Evolutionary conservation across 768 basidiomycete species (phyloP), one percentile per base, ranked within the genome.

Genomic region (Inosperma sp.): DNA sequence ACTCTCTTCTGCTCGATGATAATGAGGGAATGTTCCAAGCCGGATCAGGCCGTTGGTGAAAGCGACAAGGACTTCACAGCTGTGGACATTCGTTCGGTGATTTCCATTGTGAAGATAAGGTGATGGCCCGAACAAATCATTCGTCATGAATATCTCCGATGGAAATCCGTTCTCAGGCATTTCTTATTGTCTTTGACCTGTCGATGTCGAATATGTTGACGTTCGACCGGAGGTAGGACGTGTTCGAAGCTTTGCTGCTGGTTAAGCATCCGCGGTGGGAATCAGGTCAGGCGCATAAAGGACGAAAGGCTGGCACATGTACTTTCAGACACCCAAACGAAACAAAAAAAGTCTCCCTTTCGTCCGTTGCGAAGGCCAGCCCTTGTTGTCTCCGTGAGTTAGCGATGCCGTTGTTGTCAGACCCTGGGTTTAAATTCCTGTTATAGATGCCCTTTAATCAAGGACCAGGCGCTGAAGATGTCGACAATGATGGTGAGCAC

Each of bases 271-370:
- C 58, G 50, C 53, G 60, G 63, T 66, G 68, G 67, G 68, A 67
- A 67, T 54, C 53, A 59, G 51, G 62, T 52, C 63, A 63, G 60
- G 62, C 60, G 61, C 65, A 70, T 67, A 72, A 70, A 68, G 66
- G 63, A 65, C 56, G 65, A 61, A n/a, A n/a, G 59, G 50, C 52
- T 54, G 53, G 57, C 56, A 62, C 54, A 56, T 56, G 55, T 42
- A 34, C 41, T 43, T 42, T 48, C 42, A 46, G 50, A n/a, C 48
- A 47, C 33, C 41, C 27, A 33, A 46, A 48, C 57, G 58, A 57
- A 53, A 64, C 58, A 52, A 57, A 57, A 58, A 51, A 59, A 58
- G 53, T 63, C 59, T 56, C 61, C 61, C 64, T 61, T 56, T 63
- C 60, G 56, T 51, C 60, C 54, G 43, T 57, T 59, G 44, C 51